Base-by-base conservation (phyloP, 129 eudicot genomes). In the Glebionis coronaria region DNA sequence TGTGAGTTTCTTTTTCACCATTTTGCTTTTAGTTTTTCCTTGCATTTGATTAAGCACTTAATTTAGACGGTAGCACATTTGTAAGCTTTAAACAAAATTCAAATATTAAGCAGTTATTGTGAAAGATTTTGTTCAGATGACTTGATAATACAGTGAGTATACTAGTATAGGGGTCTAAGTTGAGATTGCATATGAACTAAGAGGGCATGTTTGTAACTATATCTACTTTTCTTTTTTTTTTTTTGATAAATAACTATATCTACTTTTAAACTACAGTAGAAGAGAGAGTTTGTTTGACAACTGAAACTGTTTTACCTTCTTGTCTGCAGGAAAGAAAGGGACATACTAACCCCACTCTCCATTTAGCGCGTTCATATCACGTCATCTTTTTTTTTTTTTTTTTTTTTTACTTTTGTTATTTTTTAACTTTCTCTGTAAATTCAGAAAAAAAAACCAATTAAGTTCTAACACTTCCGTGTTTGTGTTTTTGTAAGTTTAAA, bases 251-350 rank as follows among this genome's bases (percentile, higher is more conserved):
- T n/a, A n/a, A n/a, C n/a, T n/a, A n/a, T n/a, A 35, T 47, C 9
- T 3, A 27, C 19, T n/a, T 69, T 76, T 52, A 70, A 31, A 71
- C 56, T 16, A n/a, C n/a, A n/a, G n/a, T n/a, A 23, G 29, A 71
- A 56, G 58, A 12, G 72, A 38, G 23, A 58, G 68, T 78, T 72
- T 78, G 63, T 72, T 56, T 65, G 68, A 66, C 68, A 72, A 58
- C 73, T 13, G 23, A 67, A 76, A 76, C 80, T 76, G 80, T 62
- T 54, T 52, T 61, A 59, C 80, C 80, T 76, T 76, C 68, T 76
- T 76, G 80, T 76, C 70, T 69, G 80, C 80, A 69, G 74, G 75
- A 69, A 76, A 76, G 70, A 53, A 25, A 76, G 70, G 79, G 69
- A 50, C 49, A 63, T 53, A 40, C 4, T 38, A 67, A 65, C 21